Base-by-base conservation (phyloP, 208 protist genomes). In the Zelonia costaricensis region DNA sequence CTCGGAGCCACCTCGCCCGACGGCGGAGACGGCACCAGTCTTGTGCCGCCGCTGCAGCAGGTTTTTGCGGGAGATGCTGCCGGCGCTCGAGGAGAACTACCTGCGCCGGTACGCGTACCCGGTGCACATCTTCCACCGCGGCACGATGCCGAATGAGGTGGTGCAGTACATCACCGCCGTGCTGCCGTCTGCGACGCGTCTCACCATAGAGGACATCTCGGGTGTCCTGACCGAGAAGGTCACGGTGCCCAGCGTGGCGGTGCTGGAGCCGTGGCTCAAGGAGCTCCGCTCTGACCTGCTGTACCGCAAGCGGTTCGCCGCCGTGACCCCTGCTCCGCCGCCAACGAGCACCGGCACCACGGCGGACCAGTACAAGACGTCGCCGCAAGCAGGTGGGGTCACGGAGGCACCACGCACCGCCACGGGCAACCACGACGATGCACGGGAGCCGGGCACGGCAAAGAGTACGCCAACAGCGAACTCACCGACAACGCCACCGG, bases 71-170 rank as follows among this genome's bases (percentile, higher is more conserved):
- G 58, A 69, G n/a, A 33, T 62, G 23, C 66, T 84, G 18, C 69
- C 73, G 3, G 9, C 47, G 0, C 53, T 88, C 20, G 64, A 80
- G 15, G 25, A 15, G 20, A 65, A 78, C 38, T 80, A 75, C 25
- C 67, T 84, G 8, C 15, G 44, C 12, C 56, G 53, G 22, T 65
- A 71, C 57, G 30, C 73, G 3, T 84, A 82, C 62, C 81, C 76
- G 12, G 73, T 88, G 2, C 77, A 84, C 62, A 65, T 88, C 23
- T 70, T 88, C 25, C 69, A 81, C 53, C 73, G 74, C 20, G 70
- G 78, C 33, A 23, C 35, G 13, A 69, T 81, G 43, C 28, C 62
- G 9, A 23, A 28, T 4, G 56, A 65, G 22, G 36, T 56, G 38
- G 22, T 69, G 43, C 22, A n/a, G 20, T 38, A 44, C n/a, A 61